Base-by-base conservation (phyloP, 2,329 filamentous ascomycete genomes). In the Coniochaeta sp. region DNA sequence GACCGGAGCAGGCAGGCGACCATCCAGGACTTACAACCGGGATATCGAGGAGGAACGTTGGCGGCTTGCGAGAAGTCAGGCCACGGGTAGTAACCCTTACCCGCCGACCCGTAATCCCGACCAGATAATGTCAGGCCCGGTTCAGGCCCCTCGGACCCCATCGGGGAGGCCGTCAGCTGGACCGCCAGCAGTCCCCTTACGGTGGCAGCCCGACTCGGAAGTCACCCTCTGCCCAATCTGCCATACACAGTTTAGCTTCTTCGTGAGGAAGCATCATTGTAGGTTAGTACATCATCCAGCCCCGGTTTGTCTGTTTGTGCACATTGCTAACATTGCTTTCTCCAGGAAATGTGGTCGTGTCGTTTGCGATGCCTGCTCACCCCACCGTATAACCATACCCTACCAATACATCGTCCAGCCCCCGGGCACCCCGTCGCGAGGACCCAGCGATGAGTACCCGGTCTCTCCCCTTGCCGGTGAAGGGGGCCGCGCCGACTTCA, bases 311-410 rank as follows among this genome's bases (percentile, higher is more conserved):
- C 35, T 50, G 54, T 16, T 47, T 27, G 48, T 28, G 40, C 45
- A 47, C 48, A 22, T 26, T 49, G 13, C 38, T 56, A 45, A 51
- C 49, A 31, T 45, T 6, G 40, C n/a, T n/a, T n/a, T n/a, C n/a
- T 5, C 26, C 47, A 87, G 85, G 59, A 96, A 96, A 79, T 97
- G 92, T 65, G 92, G 92, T 45, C 78, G 91, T 55, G 91, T 97
- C 8, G 92, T 97, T 22, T 97, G 92, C 68, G 84, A 85, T 53
- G 77, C 83, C 18, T 97, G 92, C 71, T 96, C 92, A 3, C 92
- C 92, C 3, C 92, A 97, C 67, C 83, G 91, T 55, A 97, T 97
- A 64, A 95, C 89, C 3, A 96, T 97, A 56, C 92, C 92, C 1
- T 82, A 91, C 57, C 89, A 94, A 64, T 97, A 89, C 66, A 96